These are phyloP conservation scores for Zoysia pacifica DNA, from an alignment of 176 grass and related monocot genomes.

Conservation along the genomic window DNA sequence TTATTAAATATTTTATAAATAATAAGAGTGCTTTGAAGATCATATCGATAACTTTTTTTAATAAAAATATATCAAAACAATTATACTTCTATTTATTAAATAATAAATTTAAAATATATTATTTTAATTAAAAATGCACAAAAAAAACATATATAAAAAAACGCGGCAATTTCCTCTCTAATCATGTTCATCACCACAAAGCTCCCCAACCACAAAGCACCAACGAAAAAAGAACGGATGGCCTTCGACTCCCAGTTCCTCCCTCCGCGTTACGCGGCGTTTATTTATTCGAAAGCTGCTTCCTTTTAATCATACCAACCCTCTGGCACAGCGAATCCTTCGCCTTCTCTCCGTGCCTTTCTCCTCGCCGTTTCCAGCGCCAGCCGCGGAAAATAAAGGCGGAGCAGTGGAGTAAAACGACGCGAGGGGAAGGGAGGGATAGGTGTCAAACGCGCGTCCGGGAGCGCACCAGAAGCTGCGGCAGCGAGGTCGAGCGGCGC, in stretches of 20 bases:
- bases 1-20: no score
- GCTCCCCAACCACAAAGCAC: slow-evolving; percentile 12
- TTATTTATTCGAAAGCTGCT: slow-evolving; percentile 53
- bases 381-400: slow-evolving; percentile 23
- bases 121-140: no score
- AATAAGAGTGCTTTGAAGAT: no score
- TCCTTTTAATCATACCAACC: slow-evolving; percentile 36
- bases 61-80: no score
- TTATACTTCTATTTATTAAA: no score
- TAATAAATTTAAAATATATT: no score
- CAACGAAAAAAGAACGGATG: background rate
- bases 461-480: slow-evolving; percentile 33
- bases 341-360: background rate
- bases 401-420: slow-evolving; percentile 35
- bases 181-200: slow-evolving; percentile 21
- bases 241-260: background rate
- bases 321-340: slow-evolving; percentile 65
- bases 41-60: no score
- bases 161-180: background rate
- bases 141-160: no score
- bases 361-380: slow-evolving; percentile 32
- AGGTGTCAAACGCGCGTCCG: background rate
- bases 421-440: background rate
- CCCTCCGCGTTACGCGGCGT: slow-evolving; percentile 5
- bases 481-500: slow-evolving; percentile 35